Conservation (phyloP, 352 stramenopile genomes). For the Pythium rishiriense region DNA sequence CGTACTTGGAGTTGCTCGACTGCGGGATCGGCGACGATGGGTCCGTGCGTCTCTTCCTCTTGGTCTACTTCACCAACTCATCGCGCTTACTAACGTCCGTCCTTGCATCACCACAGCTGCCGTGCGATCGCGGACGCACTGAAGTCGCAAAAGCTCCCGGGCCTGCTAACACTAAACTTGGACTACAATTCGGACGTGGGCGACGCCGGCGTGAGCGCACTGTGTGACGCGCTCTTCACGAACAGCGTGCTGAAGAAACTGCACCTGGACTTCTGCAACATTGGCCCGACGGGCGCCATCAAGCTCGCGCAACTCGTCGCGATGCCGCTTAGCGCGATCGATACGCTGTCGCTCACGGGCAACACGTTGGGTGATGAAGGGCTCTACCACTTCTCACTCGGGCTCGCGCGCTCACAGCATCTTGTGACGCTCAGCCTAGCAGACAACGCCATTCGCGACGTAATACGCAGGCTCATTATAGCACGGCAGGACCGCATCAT, state of each 20-base stretch:
- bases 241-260: conserved; percentile 78
- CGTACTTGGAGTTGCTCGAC: conserved; percentile 79
- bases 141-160: conserved; percentile 47
- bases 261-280: conserved; percentile 70
- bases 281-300: conserved; percentile 46
- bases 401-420: conserved; percentile 55
- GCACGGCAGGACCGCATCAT: too few relatives aligned
- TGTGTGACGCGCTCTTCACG: conserved; percentile 70
- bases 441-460: conserved; percentile 80
- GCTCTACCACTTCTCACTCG: conserved; percentile 70
- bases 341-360: conserved; percentile 65
- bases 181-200: conserved; percentile 70
- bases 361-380: conserved; percentile 60
- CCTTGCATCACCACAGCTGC: conserved; percentile 38
- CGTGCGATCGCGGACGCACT: conserved; percentile 53
- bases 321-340: conserved; percentile 49
- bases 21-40: conserved; percentile 67
- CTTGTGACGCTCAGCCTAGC: conserved; percentile 71
- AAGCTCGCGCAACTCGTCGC: conserved; percentile 74
- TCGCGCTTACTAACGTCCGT: background rate
- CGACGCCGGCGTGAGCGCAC: conserved; percentile 47
- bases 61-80: background rate
- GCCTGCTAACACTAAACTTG: conserved; percentile 73
- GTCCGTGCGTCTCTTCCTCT: conserved; percentile 14
- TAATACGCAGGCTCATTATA: too few relatives aligned